phyloP scores from a whole-genome alignment of 495 filamentous ascomycete species.

The Neurospora sp. region DNA sequence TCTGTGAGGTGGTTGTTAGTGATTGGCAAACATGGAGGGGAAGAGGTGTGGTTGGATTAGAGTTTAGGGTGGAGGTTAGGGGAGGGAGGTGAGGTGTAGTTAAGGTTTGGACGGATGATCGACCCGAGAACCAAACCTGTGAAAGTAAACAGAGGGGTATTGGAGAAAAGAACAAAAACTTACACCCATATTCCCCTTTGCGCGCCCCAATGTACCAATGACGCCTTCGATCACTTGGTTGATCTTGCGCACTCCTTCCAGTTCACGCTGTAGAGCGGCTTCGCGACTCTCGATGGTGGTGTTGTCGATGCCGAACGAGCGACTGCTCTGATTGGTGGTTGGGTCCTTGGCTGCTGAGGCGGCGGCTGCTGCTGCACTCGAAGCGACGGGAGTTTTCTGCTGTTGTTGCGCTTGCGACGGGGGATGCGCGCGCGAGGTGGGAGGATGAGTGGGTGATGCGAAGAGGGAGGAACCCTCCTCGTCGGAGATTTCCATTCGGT shows the following conservation, averaged over 20 bases:
- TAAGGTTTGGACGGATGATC: neutral
- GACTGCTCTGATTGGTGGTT: constrained; percentile 35
- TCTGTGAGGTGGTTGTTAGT: constrained; percentile 35
- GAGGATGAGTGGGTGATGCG: constrained; percentile 52
- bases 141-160: neutral
- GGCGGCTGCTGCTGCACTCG: constrained; percentile 5
- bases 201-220: constrained; percentile 65
- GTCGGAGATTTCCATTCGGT: constrained; percentile 14
- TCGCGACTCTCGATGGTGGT: constrained; percentile 49
- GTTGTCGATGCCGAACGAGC: constrained; percentile 44
- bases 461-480: constrained; percentile 58
- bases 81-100: neutral
- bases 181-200: constrained; percentile 88
- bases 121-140: neutral
- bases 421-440: neutral
- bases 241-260: constrained; percentile 73
- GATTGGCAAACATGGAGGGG: neutral
- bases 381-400: neutral
- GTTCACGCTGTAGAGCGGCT: constrained; percentile 60
- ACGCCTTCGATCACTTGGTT: constrained; percentile 81
- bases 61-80: neutral
- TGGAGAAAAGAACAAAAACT: constrained; percentile 6
- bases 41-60: neutral
- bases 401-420: neutral
- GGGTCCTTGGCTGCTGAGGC: constrained; percentile 28